These are phyloP conservation scores for Schizosaccharomyces cryophilus DNA, from an alignment of 805 yeast species.

Conservation along the genomic window DNA sequence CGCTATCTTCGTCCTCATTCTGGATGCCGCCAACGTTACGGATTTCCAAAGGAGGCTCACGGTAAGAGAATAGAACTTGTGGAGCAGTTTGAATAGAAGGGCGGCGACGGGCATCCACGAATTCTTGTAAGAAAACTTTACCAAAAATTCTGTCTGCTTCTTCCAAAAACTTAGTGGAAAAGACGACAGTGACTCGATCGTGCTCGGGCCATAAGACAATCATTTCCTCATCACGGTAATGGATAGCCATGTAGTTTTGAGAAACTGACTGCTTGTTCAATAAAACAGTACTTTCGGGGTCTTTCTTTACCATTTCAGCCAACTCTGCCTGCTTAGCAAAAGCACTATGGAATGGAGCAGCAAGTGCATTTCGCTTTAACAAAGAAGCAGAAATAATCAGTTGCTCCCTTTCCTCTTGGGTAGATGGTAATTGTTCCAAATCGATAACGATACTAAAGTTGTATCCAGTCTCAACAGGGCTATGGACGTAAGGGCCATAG, in stretches of 20 bases:
- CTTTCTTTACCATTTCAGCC: slow-evolving; percentile 16
- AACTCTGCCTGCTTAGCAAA: slow-evolving; percentile 27
- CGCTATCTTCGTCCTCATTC: slow-evolving; percentile 21
- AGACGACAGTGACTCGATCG: slow-evolving; percentile 90
- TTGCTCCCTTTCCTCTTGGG: not conserved
- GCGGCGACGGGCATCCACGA: slow-evolving; percentile 28
- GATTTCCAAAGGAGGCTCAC: slow-evolving; percentile 81
- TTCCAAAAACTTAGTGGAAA: slow-evolving; percentile 82
- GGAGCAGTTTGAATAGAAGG: slow-evolving; percentile 95
- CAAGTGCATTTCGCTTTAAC: slow-evolving; percentile 65
- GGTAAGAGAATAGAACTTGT: slow-evolving; percentile 75
- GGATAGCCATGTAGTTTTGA: slow-evolving; percentile 39
- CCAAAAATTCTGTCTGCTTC: slow-evolving; percentile 88
- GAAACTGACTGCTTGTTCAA: slow-evolving; percentile 10
- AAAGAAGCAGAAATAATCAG: slow-evolving; percentile 32
- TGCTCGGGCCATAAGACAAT: slow-evolving; percentile 76
- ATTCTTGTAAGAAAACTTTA: slow-evolving; percentile 51
- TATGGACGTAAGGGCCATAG: slow-evolving; percentile 15
- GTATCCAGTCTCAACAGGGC: slow-evolving; percentile 48
- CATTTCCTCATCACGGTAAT: slow-evolving; percentile 81
- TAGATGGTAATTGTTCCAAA: slow-evolving; percentile 15
- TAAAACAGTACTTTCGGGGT: not conserved
- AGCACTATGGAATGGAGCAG: slow-evolving; percentile 80
- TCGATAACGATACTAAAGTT: slow-evolving; percentile 56
- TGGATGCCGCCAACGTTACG: slow-evolving; percentile 19